Evolutionary conservation across 768 basidiomycete genomes (phyloP).

Genomic region (Mycena epipterygia): DNA sequence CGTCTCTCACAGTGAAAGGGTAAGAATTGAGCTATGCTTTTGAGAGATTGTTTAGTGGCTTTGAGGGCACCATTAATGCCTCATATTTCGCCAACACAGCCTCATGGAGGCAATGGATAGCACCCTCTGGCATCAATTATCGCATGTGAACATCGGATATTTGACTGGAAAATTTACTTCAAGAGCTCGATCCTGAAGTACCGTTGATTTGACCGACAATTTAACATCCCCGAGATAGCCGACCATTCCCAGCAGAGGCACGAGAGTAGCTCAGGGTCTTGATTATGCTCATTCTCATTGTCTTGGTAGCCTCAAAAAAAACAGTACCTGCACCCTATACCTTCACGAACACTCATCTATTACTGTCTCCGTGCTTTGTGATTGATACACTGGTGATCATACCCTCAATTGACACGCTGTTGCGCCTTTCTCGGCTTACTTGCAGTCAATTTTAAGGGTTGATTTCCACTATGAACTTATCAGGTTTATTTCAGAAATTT

Average conservation of each 20-base stretch:
- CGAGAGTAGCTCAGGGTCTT: neutral
- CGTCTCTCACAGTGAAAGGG: too few species aligned
- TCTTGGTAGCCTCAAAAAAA: neutral
- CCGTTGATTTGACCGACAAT: neutral
- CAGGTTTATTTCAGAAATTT: too few species aligned
- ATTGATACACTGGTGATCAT: too few species aligned
- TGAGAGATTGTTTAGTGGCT: neutral
- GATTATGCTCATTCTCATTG: neutral
- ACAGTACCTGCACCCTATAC: neutral
- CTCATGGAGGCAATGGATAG: neutral
- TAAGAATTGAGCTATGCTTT: neutral
- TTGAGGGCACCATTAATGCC: neutral
- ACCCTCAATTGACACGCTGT: too few species aligned
- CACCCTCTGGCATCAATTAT: neutral
- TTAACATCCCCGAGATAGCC: conserved; percentile 3
- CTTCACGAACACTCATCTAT: neutral
- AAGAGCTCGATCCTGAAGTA: neutral
- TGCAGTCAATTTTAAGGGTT: too few species aligned
- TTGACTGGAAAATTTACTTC: neutral
- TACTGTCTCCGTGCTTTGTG: neutral
- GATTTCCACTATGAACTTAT: too few species aligned
- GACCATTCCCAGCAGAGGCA: neutral
- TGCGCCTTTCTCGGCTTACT: too few species aligned
- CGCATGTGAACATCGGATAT: neutral
- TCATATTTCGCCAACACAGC: neutral